phyloP scores from a whole-genome alignment of 768 basidiomycete genomes.

The Mrakia frigida region DNA sequence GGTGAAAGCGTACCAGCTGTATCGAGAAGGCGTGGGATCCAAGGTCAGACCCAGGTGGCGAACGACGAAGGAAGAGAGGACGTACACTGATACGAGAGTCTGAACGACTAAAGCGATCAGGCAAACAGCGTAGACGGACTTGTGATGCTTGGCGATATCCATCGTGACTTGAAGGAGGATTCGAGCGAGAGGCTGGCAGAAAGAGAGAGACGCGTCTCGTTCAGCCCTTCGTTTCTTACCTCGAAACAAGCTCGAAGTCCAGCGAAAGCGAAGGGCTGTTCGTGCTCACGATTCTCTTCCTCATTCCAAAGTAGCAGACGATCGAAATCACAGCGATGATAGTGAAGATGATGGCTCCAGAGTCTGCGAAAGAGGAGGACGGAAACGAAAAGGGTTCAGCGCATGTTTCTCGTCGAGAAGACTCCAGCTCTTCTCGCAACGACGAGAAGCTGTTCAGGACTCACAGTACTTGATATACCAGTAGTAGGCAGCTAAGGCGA shows the following conservation, averaged over 20 bases:
- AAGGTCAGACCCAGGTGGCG: neutral
- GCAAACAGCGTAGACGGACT: slow-evolving; percentile 70
- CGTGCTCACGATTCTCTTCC: slow-evolving; percentile 52
- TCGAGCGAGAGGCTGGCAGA: slow-evolving; percentile 57
- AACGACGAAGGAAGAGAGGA: neutral
- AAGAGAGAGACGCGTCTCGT: too few relatives aligned
- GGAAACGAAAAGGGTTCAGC: neutral
- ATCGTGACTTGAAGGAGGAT: slow-evolving; percentile 75
- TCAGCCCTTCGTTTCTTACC: too few relatives aligned
- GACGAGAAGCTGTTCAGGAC: neutral
- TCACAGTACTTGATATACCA: slow-evolving; percentile 60
- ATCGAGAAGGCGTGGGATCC: slow-evolving; percentile 42
- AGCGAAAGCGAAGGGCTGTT: too few relatives aligned
- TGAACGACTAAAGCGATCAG: slow-evolving; percentile 66
- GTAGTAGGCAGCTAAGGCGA: slow-evolving; percentile 69
- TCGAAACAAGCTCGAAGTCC: too few relatives aligned
- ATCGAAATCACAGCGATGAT: slow-evolving; percentile 70
- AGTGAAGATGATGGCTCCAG: slow-evolving; percentile 78
- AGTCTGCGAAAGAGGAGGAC: slow-evolving; percentile 43
- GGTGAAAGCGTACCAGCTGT: slow-evolving; percentile 68
- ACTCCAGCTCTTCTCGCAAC: too few relatives aligned
- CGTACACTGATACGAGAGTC: slow-evolving; percentile 61
- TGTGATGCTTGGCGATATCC: slow-evolving; percentile 78
- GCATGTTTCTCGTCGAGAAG: neutral
- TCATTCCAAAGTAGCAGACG: slow-evolving; percentile 58